Base-by-base conservation (phyloP, 768 basidiomycete species). In the Gymnopilus junonius region DNA sequence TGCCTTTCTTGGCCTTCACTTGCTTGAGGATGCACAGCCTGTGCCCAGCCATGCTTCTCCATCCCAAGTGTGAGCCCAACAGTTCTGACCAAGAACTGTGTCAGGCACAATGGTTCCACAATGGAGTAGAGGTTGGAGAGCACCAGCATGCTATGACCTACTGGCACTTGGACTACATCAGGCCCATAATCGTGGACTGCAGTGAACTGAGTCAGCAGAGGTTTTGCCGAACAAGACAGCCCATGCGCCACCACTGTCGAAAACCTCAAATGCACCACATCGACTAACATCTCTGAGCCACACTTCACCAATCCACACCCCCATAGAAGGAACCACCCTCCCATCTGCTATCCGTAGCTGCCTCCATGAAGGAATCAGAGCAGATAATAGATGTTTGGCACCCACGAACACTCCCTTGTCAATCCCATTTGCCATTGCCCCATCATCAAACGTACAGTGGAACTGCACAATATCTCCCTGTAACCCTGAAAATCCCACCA, bases 341-440 rank as follows among this genome's bases (percentile, higher is more conserved):
- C 77, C 75, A 62, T 75, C 70, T 11, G 76, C 79, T 77, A 80
- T 77, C 3, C 70, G 39, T 4, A 80, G 63, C 1, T n/a, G 23
- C 34, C 58, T 63, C 0, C 3, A 3, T 1, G 76, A 77, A 7
- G 34, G 54, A 2, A 29, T 8, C 17, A 58, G 55, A 0, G 10
- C 7, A 11, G 67, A 46, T 10, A 76, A n/a, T n/a, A n/a, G n/a
- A n/a, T n/a, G n/a, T n/a, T n/a, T n/a, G n/a, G n/a, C n/a, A n/a
- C n/a, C n/a, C n/a, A 34, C 34, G 10, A 35, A 75, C 8, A 72
- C 51, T 8, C 8, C 35, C n/a, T 6, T 23, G 23, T 70, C 69
- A 51, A 79, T 72, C 4, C 69, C 74, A 23, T 65, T 71, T 0
- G 72, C 65, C 73, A 75, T 67, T 2, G 76, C 73, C 0, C 77